These are phyloP conservation scores for Pistacia vera DNA, from an alignment of 345 rosid genomes.

Conservation along the genomic window DNA sequence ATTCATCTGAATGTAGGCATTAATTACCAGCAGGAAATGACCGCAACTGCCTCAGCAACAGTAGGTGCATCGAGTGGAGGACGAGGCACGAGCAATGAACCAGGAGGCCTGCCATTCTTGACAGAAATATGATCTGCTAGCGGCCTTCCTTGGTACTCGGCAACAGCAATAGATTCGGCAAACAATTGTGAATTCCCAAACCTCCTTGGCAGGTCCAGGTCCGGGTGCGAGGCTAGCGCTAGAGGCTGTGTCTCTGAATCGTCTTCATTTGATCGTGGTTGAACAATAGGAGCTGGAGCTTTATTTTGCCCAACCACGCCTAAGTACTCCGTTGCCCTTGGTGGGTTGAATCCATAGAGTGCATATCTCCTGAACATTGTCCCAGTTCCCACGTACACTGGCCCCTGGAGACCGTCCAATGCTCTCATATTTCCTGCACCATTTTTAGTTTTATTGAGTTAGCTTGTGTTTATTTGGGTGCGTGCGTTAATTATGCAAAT, in stretches of 20 bases:
- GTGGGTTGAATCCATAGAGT: slow-evolving; percentile 90
- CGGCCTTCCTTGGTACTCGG: slow-evolving; percentile 94
- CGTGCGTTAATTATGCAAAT: not conserved
- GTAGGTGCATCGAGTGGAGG: slow-evolving; percentile 90
- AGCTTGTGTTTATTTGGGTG: not conserved
- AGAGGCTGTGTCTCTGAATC: slow-evolving; percentile 69
- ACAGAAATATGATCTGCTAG: slow-evolving; percentile 87
- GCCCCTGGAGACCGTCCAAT: slow-evolving; percentile 92
- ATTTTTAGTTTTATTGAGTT: no score
- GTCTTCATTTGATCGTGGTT: slow-evolving; percentile 41
- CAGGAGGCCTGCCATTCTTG: slow-evolving; percentile 97
- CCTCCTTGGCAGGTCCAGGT: slow-evolving; percentile 64
- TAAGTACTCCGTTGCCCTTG: slow-evolving; percentile 75
- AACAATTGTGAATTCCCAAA: slow-evolving; percentile 80
- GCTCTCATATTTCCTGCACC: slow-evolving; percentile 90
- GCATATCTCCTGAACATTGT: slow-evolving; percentile 93
- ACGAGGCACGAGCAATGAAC: slow-evolving; percentile 76
- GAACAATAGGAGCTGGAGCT: slow-evolving; percentile 37
- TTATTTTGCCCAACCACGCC: slow-evolving; percentile 76
- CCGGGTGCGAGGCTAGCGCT: slow-evolving; percentile 61
- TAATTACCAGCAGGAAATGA: slow-evolving; percentile 89
- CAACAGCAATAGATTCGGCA: slow-evolving; percentile 71
- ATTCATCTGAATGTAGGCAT: no score
- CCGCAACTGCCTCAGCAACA: slow-evolving; percentile 96
- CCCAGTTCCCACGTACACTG: slow-evolving; percentile 93